Evolutionary conservation across 352 stramenopile genomes (phyloP), one percentile per base, ranked within the genome.

Genomic region (Pythium biforme): DNA sequence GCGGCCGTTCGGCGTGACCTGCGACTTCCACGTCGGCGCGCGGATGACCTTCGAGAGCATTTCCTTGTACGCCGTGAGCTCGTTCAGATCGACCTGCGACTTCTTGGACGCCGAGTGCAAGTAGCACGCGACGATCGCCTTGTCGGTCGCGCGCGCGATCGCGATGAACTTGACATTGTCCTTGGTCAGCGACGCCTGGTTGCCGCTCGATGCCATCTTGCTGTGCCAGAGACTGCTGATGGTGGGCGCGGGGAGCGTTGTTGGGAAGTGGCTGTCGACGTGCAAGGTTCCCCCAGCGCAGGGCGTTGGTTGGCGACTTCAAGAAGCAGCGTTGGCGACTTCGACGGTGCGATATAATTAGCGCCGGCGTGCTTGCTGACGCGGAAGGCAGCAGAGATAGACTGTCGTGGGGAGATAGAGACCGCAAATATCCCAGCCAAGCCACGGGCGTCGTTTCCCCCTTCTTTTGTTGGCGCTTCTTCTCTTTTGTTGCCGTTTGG

Each of bases 151-250:
- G 11, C 85, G 82, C 25, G 85, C 85, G 47, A 94, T 88, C 50
- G 81, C 83, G 49, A 94, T 48, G 63, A 94, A 94, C 79, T 92
- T 92, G 73, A 91, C 68, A 48, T 95, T 93, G 72, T 90, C 83
- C 50, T 77, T 74, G 37, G 79, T 92, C 53, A 95, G 55, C 49
- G 86, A 72, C 43, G 62, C 25, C 29, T 39, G 26, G 33, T 71
- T 73, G 40, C 58, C 64, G 34, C 39, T 49, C 11, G 58, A 27
- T 15, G 64, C 59, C 64, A 72, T 72, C 9, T 25, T 60, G 29
- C 3, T 20, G 29, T 10, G 10, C 19, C 9, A 26, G 19, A 34
- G 31, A 39, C 7, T 19, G 25, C 33, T n/a, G 9, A 23, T 56
- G 39, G 20, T 34, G 58, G 6, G 20, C 19, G 33, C 37, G 12